Evolutionary conservation across 2,329 filamentous ascomycete genomes (phyloP), one percentile per base, ranked within the genome.

Genomic region (Cylindrodendrum hubeiense): DNA sequence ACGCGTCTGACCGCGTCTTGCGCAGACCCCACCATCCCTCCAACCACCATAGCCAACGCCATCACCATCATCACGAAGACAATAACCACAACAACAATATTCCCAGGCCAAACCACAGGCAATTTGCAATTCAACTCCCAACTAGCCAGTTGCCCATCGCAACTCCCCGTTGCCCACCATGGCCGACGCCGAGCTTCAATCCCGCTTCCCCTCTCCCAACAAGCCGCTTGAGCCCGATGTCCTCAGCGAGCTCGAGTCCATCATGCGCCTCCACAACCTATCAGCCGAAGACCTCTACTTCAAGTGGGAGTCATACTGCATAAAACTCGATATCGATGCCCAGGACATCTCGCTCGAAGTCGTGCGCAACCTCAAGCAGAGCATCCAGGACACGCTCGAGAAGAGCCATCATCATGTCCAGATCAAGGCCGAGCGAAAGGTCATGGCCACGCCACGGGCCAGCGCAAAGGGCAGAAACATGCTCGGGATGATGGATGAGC

Each of bases 271-370:
- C 65, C 93, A 98, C 81, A 90, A 89, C 51, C 87, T 98, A 66
- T 89, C 90, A 17, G 86, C 90, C 34, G 91, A 98, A 78, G 96
- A 98, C 77, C 85, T 98, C 26, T 98, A 94, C 80, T 98, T 94
- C 89, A 98, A 98, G 86, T 99, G 96, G 96, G 96, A 99, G 80
- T 95, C 94, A 0, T 98, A 98, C 85, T 95, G 93, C 79, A 91
- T 99, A 78, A 97, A 95, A 80, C 94, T 98, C 90, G 93, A 95
- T 24, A 83, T 89, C 51, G 93, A 97, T 61, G 92, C 94, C 62
- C 90, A 90, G 67, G 82, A 93, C 66, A 15, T 81, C 10, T 89
- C 91, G 51, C 84, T 97, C 44, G 88, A 91, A 39, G 91, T 88
- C 0, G 88, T 93, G 49, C 88, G 91, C 46, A 89, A 90, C 60